A percentile compares a stretch with the other conserved stretches of the same genome.
Evolutionary conservation across 257 asterid species (phyloP).

Genomic region (Nemophila menziesii): DNA sequence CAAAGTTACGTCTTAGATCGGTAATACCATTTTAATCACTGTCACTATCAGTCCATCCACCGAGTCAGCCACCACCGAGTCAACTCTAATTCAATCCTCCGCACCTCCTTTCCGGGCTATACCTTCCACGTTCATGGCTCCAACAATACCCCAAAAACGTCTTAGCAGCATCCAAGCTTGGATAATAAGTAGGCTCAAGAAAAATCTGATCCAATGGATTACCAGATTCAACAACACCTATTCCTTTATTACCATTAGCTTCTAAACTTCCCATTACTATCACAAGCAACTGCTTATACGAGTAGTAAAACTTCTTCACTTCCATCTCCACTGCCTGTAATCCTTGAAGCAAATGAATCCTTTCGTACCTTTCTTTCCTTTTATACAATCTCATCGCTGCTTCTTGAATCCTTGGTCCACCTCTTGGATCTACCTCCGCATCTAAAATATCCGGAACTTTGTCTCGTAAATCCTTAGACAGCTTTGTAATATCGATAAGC

Average conservation of each 20-base stretch:
- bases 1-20: too few relatives aligned
- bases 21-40: too few relatives aligned
- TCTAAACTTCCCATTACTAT: constrained; percentile 80
- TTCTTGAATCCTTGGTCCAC: constrained; percentile 84
- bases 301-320: constrained; percentile 57
- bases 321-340: constrained; percentile 89
- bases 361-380: constrained; percentile 21
- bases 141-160: constrained; percentile 74
- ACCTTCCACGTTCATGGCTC: constrained; percentile 29
- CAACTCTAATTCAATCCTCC: too few relatives aligned
- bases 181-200: constrained; percentile 81
- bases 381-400: constrained; percentile 73
- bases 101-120: too few relatives aligned
- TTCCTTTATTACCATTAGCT: constrained; percentile 33
- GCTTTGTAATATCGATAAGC: constrained; percentile 49
- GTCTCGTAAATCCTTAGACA: constrained; percentile 61
- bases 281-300: constrained; percentile 57
- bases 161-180: constrained; percentile 90
- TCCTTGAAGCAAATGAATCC: constrained; percentile 70
- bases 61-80: too few relatives aligned
- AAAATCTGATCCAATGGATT: constrained; percentile 56
- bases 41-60: too few relatives aligned
- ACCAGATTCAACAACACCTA: constrained; percentile 17
- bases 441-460: constrained; percentile 63
- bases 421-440: constrained; percentile 83